Evolutionary conservation across 352 stramenopile species (phyloP).

Genomic region (Pythium dissimile): DNA sequence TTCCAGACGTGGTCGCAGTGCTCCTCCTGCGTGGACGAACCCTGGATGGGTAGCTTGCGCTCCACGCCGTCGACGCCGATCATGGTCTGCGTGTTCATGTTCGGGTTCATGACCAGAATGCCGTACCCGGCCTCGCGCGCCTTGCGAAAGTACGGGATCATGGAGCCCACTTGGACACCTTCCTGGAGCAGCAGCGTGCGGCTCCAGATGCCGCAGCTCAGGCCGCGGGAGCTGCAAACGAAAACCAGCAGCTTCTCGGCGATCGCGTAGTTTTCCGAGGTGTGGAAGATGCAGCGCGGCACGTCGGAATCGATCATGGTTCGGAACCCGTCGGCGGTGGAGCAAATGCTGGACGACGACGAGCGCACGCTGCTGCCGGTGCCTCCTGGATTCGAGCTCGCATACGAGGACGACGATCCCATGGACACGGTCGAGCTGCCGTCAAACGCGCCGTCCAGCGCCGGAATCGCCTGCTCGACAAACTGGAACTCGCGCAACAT

Average conservation of each 20-base stretch:
- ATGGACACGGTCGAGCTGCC: conserved; percentile 18
- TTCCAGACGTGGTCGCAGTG: conserved; percentile 88
- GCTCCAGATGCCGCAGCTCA: conserved; percentile 88
- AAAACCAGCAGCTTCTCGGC: conserved; percentile 80
- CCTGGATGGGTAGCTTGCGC: conserved; percentile 80
- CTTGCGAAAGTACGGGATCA: conserved; percentile 86
- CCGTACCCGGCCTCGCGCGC: conserved; percentile 72
- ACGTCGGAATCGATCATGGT: conserved; percentile 82
- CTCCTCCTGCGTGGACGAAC: conserved; percentile 81
- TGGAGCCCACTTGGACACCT: conserved; percentile 85
- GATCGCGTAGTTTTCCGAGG: conserved; percentile 68
- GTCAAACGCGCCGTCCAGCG: conserved; percentile 51
- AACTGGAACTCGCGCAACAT: conserved; percentile 84
- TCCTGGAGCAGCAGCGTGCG: conserved; percentile 78
- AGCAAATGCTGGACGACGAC: conserved; percentile 80
- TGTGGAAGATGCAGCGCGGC: conserved; percentile 80
- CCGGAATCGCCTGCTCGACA: conserved; percentile 72
- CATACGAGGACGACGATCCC: conserved; percentile 44
- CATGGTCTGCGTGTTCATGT: conserved; percentile 88
- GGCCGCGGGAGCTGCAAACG: conserved; percentile 70
- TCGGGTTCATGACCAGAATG: conserved; percentile 88
- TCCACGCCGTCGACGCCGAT: conserved; percentile 43
- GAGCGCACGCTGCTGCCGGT: conserved; percentile 42
- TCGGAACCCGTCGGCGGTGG: conserved; percentile 72
- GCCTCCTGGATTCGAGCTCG: conserved; percentile 5